Base-by-base conservation (phyloP, 2,329 filamentous ascomycete genomes). In the Diaporthe sp. region DNA sequence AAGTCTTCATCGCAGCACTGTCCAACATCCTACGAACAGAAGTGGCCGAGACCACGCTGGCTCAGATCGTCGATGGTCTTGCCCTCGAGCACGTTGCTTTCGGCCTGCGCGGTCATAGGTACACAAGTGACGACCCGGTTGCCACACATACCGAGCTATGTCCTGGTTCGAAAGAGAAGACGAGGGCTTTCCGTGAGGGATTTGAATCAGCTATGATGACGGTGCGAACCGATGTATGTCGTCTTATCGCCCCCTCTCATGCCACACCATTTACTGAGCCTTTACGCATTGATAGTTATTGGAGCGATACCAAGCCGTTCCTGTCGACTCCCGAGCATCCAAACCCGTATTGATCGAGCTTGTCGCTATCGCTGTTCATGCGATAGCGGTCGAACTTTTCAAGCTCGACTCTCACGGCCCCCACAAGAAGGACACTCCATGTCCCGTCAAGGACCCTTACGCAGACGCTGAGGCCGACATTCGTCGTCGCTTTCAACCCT, bases 401-500 rank as follows among this genome's bases (percentile, higher is more conserved):
- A 70, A 70, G 46, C 42, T 49, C 15, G 65, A 51, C 31, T 37
- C 44, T 37, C 57, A 60, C 31, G 34, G 34, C 8, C 34, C 65
- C 12, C 46, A 49, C 13, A 39, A 37, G 28, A 70, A 37, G 34
- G 65, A 70, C 13, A 25, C 65, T 31, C 31, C 19, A 22, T 49
- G 65, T 37, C 44, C 42, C 28, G 25, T n/a, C 31, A 37, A 71
- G 46, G 10, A 72, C 65, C 9, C 79, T 80, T 2, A 83, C 31
- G 34, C 34, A 31, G 19, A 60, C 4, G 57, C 34, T 25, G 57
- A 60, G 22, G 9, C 19, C 4, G 19, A 60, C 31, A 4, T 60
- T 39, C 57, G 57, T 10, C 57, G 34, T 60, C 57, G 57, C 10
- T 39, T 60, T n/a, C 34, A 10, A 39, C 57, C 57, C 22, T 60